These are phyloP conservation scores for Carex scoparia DNA, from an alignment of 176 grass and related monocot genomes.

Conservation along the genomic window DNA sequence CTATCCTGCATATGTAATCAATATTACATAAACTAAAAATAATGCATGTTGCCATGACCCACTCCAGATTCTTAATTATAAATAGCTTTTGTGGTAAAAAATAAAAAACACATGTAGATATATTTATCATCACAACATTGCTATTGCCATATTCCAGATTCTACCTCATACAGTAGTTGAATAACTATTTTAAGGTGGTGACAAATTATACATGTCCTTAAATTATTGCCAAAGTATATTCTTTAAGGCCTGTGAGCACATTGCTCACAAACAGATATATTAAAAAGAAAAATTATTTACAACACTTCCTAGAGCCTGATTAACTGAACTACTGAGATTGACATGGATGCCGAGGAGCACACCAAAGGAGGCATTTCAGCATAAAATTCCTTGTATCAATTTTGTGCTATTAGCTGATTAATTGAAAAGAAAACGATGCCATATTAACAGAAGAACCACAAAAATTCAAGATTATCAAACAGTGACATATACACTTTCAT, in stretches of 20 bases:
- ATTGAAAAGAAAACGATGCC: background rate
- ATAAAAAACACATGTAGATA: background rate
- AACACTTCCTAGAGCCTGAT: too few species aligned
- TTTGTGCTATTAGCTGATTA: background rate
- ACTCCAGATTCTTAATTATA: background rate
- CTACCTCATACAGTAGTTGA: background rate
- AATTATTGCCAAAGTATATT: background rate
- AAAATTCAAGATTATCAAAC: background rate
- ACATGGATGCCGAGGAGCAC: background rate
- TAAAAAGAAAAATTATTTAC: too few species aligned
- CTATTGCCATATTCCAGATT: background rate
- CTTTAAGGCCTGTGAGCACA: too few species aligned
- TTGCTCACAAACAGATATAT: too few species aligned
- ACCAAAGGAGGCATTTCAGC: background rate
- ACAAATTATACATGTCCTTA: slow-evolving; percentile 2
- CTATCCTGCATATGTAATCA: background rate
- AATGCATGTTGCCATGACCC: background rate
- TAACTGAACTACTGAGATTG: background rate
- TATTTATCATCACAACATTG: background rate
- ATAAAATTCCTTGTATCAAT: background rate
- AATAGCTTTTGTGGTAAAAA: background rate
- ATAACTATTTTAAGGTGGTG: background rate
- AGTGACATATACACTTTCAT: background rate
- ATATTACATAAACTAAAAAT: background rate
- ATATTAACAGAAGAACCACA: background rate